Percentiles rank a stretch among this genome's conserved stretches.
Conservation (phyloP, 169 alveolate genomes). For the Plasmodium ovale region DNA sequence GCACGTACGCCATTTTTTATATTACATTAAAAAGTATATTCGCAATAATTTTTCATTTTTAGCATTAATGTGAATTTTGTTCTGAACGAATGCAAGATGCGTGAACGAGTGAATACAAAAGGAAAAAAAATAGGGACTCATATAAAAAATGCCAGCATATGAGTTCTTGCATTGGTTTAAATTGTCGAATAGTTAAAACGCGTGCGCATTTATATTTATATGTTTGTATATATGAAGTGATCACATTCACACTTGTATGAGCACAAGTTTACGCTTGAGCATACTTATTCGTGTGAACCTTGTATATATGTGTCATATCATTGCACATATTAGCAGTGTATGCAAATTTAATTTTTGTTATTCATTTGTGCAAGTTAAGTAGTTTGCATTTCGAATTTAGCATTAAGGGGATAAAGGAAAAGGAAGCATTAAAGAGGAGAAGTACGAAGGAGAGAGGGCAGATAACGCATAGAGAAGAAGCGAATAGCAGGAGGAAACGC, state of each 20-base stretch:
- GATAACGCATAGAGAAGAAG: not conserved
- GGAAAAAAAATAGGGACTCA: not conserved
- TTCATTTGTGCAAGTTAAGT: not conserved
- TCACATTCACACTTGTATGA: not conserved
- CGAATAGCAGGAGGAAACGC: not conserved
- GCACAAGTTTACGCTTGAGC: not conserved
- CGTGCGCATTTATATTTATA: too few relatives aligned
- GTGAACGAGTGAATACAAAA: not conserved
- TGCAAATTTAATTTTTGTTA: too few relatives aligned
- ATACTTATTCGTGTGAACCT: too few relatives aligned
- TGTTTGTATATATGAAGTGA: too few relatives aligned
- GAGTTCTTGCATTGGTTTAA: not conserved
- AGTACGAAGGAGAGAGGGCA: not conserved
- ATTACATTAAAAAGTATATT: not conserved
- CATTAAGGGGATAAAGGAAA: not conserved
- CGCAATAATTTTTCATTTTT: not conserved
- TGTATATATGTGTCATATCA: too few relatives aligned
- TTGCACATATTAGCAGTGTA: too few relatives aligned
- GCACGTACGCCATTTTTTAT: not conserved
- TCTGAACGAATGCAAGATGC: not conserved
- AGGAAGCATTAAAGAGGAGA: not conserved
- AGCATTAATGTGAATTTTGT: constrained; percentile 1
- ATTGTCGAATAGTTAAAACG: not conserved
- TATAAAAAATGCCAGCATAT: not conserved
- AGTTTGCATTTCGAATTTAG: not conserved